Evolutionary conservation across 371 early-diverging fungal species (phyloP).

Genomic region (Apophysomyces ossiformis): DNA sequence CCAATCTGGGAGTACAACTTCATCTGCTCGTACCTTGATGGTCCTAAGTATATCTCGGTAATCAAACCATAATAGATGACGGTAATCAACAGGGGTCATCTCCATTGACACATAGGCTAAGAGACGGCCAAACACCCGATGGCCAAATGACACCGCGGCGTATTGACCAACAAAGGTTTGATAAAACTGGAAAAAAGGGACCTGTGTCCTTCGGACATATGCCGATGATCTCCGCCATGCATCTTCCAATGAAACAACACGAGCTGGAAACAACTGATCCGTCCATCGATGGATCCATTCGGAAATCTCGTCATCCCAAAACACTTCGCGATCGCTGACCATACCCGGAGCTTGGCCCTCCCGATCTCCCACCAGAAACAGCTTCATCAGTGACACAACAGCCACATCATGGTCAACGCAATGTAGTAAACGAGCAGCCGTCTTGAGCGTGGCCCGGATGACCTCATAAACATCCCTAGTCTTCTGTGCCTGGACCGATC

Average conservation of each 20-base stretch:
- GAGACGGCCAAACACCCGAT: slow-evolving; percentile 46
- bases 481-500: slow-evolving; percentile 34
- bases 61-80: slow-evolving; percentile 47
- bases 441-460: slow-evolving; percentile 43
- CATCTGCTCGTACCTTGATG: slow-evolving; percentile 23
- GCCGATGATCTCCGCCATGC: slow-evolving; percentile 53
- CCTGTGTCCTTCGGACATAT: slow-evolving; percentile 40
- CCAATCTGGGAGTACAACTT: slow-evolving; percentile 17
- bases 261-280: slow-evolving; percentile 33
- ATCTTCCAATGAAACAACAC: slow-evolving; percentile 32
- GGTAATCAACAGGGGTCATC: slow-evolving; percentile 52
- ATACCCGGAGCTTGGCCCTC: slow-evolving; percentile 37
- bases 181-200: slow-evolving; percentile 63
- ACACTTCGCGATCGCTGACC: slow-evolving; percentile 53
- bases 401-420: slow-evolving; percentile 43
- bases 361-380: slow-evolving; percentile 49
- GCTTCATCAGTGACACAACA: slow-evolving; percentile 56
- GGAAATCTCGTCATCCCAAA: slow-evolving; percentile 51
- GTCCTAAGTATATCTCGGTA: slow-evolving; percentile 38
- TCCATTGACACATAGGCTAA: slow-evolving; percentile 51
- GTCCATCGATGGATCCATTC: slow-evolving; percentile 41
- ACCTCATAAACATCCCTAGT: slow-evolving; percentile 28
- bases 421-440: slow-evolving; percentile 24
- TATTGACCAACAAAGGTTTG: slow-evolving; percentile 64
- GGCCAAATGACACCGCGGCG: slow-evolving; percentile 51